Percentiles rank a stretch among this genome's conserved stretches.
phyloP scores from a whole-genome alignment of 192 early-diverging fungal genomes.

The Backusella tuberculispora region DNA sequence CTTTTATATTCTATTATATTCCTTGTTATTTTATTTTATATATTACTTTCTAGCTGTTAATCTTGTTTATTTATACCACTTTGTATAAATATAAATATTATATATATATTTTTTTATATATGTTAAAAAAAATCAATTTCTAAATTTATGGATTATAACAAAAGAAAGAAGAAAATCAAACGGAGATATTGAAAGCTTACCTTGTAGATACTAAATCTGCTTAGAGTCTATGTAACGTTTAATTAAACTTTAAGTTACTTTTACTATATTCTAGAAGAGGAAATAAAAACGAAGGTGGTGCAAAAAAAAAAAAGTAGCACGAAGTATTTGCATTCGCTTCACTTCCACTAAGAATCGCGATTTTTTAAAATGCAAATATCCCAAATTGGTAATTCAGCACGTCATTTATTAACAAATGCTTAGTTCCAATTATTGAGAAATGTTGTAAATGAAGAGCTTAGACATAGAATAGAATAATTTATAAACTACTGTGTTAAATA shows the following conservation, averaged over 20 bases:
- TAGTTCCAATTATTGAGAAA: background rate
- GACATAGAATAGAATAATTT: too few species aligned
- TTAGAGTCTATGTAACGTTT: background rate
- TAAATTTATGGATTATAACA: background rate
- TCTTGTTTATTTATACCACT: background rate
- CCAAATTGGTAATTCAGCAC: background rate
- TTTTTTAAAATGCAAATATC: background rate
- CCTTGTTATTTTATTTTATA: conserved; percentile 4
- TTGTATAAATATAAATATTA: too few species aligned
- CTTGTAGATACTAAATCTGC: background rate
- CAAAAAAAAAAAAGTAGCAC: background rate
- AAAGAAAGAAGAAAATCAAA: background rate
- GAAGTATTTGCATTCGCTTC: background rate
- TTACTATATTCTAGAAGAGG: background rate
- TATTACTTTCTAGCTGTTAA: conserved; percentile 2
- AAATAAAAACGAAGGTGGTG: background rate
- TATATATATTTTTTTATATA: conserved; percentile 1
- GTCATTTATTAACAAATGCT: background rate
- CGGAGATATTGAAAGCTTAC: background rate
- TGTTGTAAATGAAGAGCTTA: too few species aligned
- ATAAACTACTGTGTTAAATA: background rate
- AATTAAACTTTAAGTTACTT: background rate
- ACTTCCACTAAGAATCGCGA: background rate
- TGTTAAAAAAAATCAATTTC: background rate
- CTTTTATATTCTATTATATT: background rate